Conservation (phyloP, 441 rosid genomes). For the Omphalea diandra region DNA sequence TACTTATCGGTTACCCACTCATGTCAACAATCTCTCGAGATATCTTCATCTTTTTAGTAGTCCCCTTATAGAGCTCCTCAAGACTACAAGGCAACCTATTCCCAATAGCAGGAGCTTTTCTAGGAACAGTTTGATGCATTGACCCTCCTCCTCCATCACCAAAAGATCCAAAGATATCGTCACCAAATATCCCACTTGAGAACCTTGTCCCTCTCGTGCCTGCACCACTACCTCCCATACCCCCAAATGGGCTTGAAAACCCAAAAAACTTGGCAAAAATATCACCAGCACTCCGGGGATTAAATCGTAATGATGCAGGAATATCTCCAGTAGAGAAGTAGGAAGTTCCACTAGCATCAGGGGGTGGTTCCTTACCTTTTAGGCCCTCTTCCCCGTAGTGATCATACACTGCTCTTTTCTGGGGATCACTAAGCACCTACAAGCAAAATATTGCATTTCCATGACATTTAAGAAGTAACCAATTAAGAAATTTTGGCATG, state of each 20-base stretch:
- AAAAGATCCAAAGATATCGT: constrained; percentile 50
- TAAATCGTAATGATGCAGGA: constrained; percentile 50
- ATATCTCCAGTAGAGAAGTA: constrained; percentile 58
- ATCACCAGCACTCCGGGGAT: constrained; percentile 64
- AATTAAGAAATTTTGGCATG: background rate
- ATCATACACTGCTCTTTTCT: constrained; percentile 72
- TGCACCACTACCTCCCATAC: constrained; percentile 34
- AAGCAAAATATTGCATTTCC: constrained; percentile 6
- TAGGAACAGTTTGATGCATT: constrained; percentile 45
- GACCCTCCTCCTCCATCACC: constrained; percentile 53
- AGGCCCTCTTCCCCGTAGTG: constrained; percentile 86
- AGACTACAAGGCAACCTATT: constrained; percentile 70
- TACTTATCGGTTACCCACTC: constrained; percentile 52
- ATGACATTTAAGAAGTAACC: background rate
- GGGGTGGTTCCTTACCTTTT: constrained; percentile 71
- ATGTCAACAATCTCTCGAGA: constrained; percentile 61
- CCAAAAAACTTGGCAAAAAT: constrained; percentile 72
- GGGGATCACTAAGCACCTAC: constrained; percentile 84
- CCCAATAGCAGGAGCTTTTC: constrained; percentile 71
- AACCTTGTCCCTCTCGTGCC: constrained; percentile 58
- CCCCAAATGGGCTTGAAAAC: constrained; percentile 54
- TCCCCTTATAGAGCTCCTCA: constrained; percentile 79
- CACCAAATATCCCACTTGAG: constrained; percentile 55
- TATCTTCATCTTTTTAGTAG: constrained; percentile 82
- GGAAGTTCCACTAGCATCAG: constrained; percentile 51